Conservation (phyloP, 2,329 filamentous ascomycete genomes). For the Aureobasidium pullulans region DNA sequence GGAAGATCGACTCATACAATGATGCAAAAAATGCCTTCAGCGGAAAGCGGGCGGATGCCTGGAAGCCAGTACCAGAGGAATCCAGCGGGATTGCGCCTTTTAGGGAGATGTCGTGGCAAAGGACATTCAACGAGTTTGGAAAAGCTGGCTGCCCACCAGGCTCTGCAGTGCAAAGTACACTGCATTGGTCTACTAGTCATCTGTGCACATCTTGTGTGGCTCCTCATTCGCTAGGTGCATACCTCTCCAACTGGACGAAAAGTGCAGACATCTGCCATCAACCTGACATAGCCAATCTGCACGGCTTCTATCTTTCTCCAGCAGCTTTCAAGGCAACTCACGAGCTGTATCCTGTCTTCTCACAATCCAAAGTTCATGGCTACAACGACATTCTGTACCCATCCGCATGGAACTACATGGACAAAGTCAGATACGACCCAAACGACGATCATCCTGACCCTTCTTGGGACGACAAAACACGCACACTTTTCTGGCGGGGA, state of each 20-base stretch:
- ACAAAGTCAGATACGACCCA: conserved; percentile 47
- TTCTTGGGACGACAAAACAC: conserved; percentile 54
- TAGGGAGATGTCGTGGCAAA: conserved; percentile 30
- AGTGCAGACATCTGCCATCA: conserved; percentile 67
- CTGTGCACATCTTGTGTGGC: conserved; percentile 58
- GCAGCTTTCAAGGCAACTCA: conserved; percentile 55
- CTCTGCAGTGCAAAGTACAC: conserved; percentile 52
- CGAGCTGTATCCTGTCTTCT: conserved; percentile 66
- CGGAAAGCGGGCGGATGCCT: conserved; percentile 30
- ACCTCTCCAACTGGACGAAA: conserved; percentile 57
- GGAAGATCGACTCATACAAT: conserved; percentile 18
- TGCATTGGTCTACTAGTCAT: conserved; percentile 56
- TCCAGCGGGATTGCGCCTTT: conserved; percentile 17
- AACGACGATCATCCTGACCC: conserved; percentile 45
- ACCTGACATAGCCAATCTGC: conserved; percentile 65
- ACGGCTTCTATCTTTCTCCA: conserved; percentile 64
- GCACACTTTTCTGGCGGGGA: conserved; percentile 69
- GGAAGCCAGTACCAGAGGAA: conserved; percentile 29
- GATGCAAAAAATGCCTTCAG: conserved; percentile 26
- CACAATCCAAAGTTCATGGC: conserved; percentile 61
- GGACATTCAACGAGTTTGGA: conserved; percentile 35
- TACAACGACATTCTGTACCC: conserved; percentile 75
- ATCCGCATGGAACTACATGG: conserved; percentile 53
- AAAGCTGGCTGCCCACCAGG: conserved; percentile 53
- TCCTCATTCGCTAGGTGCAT: conserved; percentile 60